A percentile compares a stretch with the other conserved stretches of the same genome.
Evolutionary conservation across 2,329 filamentous ascomycete genomes (phyloP).

Genomic region (Epichloe sp.): DNA sequence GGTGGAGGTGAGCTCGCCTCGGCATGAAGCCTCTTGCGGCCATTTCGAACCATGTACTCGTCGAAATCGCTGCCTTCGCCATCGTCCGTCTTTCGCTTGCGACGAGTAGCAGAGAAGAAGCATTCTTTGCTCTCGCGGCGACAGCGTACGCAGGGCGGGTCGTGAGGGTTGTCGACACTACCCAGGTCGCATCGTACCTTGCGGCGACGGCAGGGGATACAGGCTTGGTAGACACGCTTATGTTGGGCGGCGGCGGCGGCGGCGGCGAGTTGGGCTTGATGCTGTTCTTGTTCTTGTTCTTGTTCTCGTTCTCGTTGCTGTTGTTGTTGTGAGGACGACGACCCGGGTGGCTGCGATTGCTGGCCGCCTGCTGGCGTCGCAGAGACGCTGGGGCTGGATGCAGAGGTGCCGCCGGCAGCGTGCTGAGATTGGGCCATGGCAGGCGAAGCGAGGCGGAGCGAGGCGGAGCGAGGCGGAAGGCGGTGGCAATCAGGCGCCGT

Average conservation of each 20-base stretch:
- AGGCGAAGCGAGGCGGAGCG: neutral
- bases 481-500: slow-evolving; percentile 3
- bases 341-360: slow-evolving; percentile 1
- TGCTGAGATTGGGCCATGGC: slow-evolving; percentile 12
- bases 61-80: slow-evolving; percentile 38
- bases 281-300: slow-evolving; percentile 1
- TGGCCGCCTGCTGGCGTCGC: slow-evolving; percentile 7
- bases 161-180: slow-evolving; percentile 83
- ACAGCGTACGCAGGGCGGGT: slow-evolving; percentile 88
- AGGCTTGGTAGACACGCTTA: slow-evolving; percentile 51
- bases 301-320: slow-evolving; percentile 1
- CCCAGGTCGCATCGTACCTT: slow-evolving; percentile 52
- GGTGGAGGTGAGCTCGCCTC: slow-evolving; percentile 29
- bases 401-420: slow-evolving; percentile 8
- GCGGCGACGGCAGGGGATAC: slow-evolving; percentile 47
- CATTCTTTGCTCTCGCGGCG: slow-evolving; percentile 92
- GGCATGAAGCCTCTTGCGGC: slow-evolving; percentile 51
- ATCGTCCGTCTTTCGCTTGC: slow-evolving; percentile 72
- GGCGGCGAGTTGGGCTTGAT: slow-evolving; percentile 1
- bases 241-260: slow-evolving; percentile 18
- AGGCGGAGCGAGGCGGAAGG: neutral
- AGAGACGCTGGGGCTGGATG: slow-evolving; percentile 10
- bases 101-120: slow-evolving; percentile 86
- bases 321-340: slow-evolving; percentile 2
- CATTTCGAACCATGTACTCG: slow-evolving; percentile 61